These are phyloP conservation scores for Cotoneaster glaucophyllus DNA, from an alignment of 306 rosid species.

Conservation along the genomic window DNA sequence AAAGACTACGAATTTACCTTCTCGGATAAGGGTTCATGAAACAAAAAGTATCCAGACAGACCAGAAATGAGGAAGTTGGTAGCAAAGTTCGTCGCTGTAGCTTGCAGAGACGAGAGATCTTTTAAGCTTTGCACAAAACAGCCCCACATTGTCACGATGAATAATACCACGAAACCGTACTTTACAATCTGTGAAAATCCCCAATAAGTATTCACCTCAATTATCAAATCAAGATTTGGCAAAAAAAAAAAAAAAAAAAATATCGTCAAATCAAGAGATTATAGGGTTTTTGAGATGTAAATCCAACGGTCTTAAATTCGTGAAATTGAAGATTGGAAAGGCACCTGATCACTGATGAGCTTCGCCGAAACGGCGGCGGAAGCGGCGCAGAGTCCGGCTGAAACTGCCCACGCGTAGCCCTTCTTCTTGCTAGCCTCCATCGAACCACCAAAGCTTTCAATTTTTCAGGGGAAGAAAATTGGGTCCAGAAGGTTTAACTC, in stretches of 20 bases:
- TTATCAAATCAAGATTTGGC: neutral
- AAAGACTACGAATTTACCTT: conserved; percentile 37
- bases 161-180: conserved; percentile 47
- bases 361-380: conserved; percentile 58
- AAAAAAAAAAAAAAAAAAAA: too few species aligned
- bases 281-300: neutral
- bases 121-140: conserved; percentile 82
- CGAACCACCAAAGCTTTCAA: neutral
- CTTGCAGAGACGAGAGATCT: conserved; percentile 79
- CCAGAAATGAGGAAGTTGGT: conserved; percentile 84
- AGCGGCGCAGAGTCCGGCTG: conserved; percentile 57
- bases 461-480: neutral
- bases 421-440: conserved; percentile 22
- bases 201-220: neutral
- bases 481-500: neutral
- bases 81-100: conserved; percentile 84
- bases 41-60: conserved; percentile 67
- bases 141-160: conserved; percentile 84
- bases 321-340: neutral
- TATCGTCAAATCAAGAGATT: neutral
- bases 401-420: conserved; percentile 53
- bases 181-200: conserved; percentile 42
- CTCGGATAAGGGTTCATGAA: conserved; percentile 56
- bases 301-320: neutral
- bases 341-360: conserved; percentile 40